These are phyloP conservation scores for Lichenothelia convexa DNA, from an alignment of 495 filamentous ascomycete species.

Conservation along the genomic window DNA sequence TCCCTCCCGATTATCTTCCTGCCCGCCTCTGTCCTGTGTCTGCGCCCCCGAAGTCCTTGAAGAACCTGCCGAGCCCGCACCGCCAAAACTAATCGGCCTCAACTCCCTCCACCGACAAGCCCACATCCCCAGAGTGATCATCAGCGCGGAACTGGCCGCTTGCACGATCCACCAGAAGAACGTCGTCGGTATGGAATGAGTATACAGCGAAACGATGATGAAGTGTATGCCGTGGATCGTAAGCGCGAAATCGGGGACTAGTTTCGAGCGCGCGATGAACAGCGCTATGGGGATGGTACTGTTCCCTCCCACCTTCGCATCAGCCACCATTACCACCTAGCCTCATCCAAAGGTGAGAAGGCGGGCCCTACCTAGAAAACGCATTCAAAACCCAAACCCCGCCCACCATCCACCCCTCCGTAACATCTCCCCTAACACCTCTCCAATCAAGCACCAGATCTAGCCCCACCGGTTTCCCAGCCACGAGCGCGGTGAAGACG, in stretches of 20 bases:
- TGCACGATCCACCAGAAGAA: constrained; percentile 81
- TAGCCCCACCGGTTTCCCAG: constrained; percentile 49
- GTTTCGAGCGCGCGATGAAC: constrained; percentile 69
- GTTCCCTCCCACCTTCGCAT: background rate
- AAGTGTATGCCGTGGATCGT: constrained; percentile 79
- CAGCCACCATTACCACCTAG: background rate
- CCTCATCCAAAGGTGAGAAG: too few relatives aligned
- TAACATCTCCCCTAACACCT: constrained; percentile 71
- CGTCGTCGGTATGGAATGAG: constrained; percentile 51
- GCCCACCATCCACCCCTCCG: constrained; percentile 78
- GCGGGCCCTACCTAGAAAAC: constrained; percentile 57
- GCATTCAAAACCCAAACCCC: constrained; percentile 73
- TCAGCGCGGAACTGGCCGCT: constrained; percentile 43
- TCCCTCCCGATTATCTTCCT: constrained; percentile 36
- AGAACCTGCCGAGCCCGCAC: constrained; percentile 20
- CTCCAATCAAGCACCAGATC: constrained; percentile 67
- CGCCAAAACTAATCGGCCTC: constrained; percentile 74
- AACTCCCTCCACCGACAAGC: constrained; percentile 80
- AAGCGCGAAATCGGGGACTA: constrained; percentile 83
- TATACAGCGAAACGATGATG: constrained; percentile 57
- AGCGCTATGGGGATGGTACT: constrained; percentile 63
- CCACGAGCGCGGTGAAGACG: constrained; percentile 73
- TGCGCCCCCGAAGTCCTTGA: constrained; percentile 15
- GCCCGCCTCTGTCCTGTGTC: constrained; percentile 12
- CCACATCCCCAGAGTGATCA: constrained; percentile 67